Evolutionary conservation across 1,284 basidiomycete species (phyloP).

Genomic region (Puccinia hordei): DNA sequence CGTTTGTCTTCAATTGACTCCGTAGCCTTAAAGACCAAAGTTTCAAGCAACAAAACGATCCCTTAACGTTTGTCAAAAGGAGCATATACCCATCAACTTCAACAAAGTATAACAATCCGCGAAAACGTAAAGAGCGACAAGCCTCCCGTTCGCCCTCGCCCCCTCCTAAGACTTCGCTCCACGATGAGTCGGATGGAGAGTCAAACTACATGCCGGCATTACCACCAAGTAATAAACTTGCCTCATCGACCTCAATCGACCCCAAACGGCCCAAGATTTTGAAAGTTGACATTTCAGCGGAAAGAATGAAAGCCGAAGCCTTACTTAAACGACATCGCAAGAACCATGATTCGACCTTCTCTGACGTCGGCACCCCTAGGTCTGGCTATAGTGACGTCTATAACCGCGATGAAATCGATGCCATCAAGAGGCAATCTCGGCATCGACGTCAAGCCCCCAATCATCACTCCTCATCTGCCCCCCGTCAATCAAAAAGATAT

Average conservation of each 20-base stretch:
- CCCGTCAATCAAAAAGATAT: not conserved
- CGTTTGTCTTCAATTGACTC: not conserved
- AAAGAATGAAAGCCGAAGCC: constrained; percentile 37
- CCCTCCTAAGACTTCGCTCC: not conserved
- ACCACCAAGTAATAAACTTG: constrained; percentile 1
- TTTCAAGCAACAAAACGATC: constrained; percentile 38
- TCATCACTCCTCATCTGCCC: not conserved
- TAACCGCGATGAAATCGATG: constrained; percentile 37
- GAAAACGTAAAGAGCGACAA: constrained; percentile 42
- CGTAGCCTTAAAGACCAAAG: constrained; percentile 28
- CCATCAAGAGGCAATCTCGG: constrained; percentile 14
- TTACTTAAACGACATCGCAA: constrained; percentile 31
- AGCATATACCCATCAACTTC: constrained; percentile 36
- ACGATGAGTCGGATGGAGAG: constrained; percentile 12
- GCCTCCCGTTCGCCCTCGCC: constrained; percentile 46
- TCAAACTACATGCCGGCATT: constrained; percentile 26
- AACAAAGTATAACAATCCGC: not conserved
- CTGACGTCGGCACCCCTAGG: constrained; percentile 23
- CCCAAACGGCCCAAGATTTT: not conserved
- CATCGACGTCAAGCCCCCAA: not conserved
- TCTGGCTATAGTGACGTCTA: constrained; percentile 36
- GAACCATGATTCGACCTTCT: not conserved
- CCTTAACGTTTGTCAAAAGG: constrained; percentile 20
- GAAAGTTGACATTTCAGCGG: constrained; percentile 33
- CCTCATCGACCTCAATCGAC: not conserved